These are phyloP conservation scores for Penicillium steckii DNA, from an alignment of 495 filamentous ascomycete species.

Conservation along the genomic window DNA sequence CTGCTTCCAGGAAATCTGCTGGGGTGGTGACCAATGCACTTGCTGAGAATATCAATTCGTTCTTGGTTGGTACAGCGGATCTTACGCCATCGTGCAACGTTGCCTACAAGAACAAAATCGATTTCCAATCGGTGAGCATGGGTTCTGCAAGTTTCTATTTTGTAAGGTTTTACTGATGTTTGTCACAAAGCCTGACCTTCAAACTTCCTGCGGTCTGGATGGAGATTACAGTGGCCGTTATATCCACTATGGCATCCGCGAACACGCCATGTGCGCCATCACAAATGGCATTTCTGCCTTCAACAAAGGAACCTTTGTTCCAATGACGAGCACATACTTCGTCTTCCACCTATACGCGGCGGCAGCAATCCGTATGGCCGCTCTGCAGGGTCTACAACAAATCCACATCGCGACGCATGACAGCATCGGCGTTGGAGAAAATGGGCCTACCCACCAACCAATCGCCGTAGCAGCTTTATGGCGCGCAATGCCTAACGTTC, in stretches of 20 bases:
- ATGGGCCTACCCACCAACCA: constrained; percentile 56
- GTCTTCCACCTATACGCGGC: constrained; percentile 51
- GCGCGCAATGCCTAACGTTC: constrained; percentile 52
- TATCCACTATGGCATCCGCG: neutral
- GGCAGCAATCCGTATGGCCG: constrained; percentile 50
- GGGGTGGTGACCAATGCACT: constrained; percentile 37
- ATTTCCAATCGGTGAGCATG: constrained; percentile 36
- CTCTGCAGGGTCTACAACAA: constrained; percentile 42
- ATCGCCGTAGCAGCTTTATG: constrained; percentile 47
- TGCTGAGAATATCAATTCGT: constrained; percentile 36
- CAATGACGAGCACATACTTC: constrained; percentile 44
- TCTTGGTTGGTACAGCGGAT: constrained; percentile 58
- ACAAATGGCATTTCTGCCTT: constrained; percentile 43
- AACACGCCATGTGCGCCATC: neutral
- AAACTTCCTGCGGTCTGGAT: neutral
- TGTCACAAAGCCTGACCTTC: neutral
- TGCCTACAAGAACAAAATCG: constrained; percentile 46
- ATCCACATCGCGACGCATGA: constrained; percentile 57
- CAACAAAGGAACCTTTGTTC: constrained; percentile 37
- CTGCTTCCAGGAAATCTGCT: neutral
- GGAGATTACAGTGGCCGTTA: constrained; percentile 19
- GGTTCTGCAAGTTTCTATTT: neutral
- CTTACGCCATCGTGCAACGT: constrained; percentile 53
- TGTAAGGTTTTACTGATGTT: neutral
- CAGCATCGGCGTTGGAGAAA: constrained; percentile 47